Evolutionary conservation across 2,329 filamentous ascomycete species (phyloP).

Genomic region (Dryadomyces quercus-mongolicae): DNA sequence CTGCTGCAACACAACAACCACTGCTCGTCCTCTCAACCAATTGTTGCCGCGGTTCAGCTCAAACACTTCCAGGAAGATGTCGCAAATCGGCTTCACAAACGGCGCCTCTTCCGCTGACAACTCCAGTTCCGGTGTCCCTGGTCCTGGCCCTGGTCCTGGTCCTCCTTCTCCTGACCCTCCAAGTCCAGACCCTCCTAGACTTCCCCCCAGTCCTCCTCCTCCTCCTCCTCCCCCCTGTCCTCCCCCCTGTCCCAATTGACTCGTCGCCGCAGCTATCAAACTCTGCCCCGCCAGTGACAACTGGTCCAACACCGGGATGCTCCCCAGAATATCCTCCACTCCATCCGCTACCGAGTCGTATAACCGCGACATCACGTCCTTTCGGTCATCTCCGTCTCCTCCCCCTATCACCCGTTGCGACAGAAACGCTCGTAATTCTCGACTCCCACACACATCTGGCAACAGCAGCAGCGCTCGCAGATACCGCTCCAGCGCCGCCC

Average conservation of each 20-base stretch:
- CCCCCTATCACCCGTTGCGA: conserved; percentile 66
- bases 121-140: not conserved
- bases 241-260: conserved; percentile 48
- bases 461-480: conserved; percentile 69
- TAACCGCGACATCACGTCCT: conserved; percentile 83
- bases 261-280: conserved; percentile 65
- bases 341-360: conserved; percentile 97
- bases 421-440: conserved; percentile 83
- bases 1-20: conserved; percentile 93
- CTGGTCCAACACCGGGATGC: conserved; percentile 90
- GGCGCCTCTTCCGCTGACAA: conserved; percentile 71
- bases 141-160: conserved; percentile 38
- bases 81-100: conserved; percentile 96
- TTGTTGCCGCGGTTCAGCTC: conserved; percentile 92
- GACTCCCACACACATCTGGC: conserved; percentile 86
- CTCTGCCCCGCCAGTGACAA: conserved; percentile 88
- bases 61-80: conserved; percentile 92
- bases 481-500: conserved; percentile 74
- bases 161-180: conserved; percentile 22
- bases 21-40: conserved; percentile 89
- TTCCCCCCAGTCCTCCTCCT: not conserved
- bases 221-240: conserved; percentile 31
- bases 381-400: conserved; percentile 45
- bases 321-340: conserved; percentile 95
- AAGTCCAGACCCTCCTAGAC: not conserved